Base-by-base conservation (phyloP, 208 protist species). In the Lotmaria passim region DNA sequence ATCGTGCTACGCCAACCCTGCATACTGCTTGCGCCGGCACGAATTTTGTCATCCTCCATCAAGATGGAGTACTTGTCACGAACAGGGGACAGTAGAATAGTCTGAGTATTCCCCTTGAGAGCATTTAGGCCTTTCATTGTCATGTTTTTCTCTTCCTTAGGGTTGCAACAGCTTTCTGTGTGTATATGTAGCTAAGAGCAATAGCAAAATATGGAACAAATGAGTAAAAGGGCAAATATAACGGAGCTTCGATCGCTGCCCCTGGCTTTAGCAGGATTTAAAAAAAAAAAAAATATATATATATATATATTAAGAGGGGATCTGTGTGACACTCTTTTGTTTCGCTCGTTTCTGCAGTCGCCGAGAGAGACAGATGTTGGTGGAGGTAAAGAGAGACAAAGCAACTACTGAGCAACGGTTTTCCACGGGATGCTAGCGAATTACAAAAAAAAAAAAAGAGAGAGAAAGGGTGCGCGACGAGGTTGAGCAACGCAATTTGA, bases 1-100 rank as follows among this genome's bases (percentile, higher is more conserved):
- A 96, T 96, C 4, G 87, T 96, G 57, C 86, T 94, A 69, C 91
- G 69, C 91, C 91, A 96, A 17, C 91, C 91, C 57, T 96, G 91
- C 91, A 96, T 96, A 68, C 91, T 95, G 65, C 89, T 96, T 31
- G 91, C 89, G 23, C 91, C 91, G n/a, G 83, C 87, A 6, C 89
- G 85, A 19, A 94, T 57, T 53, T 96, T 96, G 72, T 96, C 91
- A 76, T 96, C 91, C 55, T 96, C 89, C 86, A 96, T 94, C 33
- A 96, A 69, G 52, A 96, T 93, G 8, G 91, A 94, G 68, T 96
- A 96, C 69, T 96, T 96, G 26, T 96, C 91, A 63, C 70, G 88
- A 8, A 94, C 81, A 51, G 91, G 91, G 28, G 79, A 79, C 33
- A 90, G 78, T 34, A 96, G 66, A 53, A 93, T 77, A 26, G 75